Conservation (phyloP, 352 stramenopile species). For the Plasmopara halstedii region DNA sequence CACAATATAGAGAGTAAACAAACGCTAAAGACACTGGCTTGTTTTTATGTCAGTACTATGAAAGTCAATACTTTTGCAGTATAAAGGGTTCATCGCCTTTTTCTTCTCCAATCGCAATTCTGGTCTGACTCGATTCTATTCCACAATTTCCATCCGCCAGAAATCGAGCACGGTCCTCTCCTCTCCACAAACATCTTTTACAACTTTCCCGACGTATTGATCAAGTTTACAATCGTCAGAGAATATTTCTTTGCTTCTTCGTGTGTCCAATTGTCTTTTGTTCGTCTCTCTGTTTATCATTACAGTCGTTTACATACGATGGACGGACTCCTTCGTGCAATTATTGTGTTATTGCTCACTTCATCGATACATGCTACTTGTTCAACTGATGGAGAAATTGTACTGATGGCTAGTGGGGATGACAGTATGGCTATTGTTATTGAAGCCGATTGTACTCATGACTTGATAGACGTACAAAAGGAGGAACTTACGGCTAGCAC, state of each 20-base stretch:
- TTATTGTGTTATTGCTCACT: slow-evolving; percentile 2
- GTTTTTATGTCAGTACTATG: too few relatives aligned
- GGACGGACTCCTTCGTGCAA: neutral
- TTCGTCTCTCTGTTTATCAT: neutral
- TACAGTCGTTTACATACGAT: slow-evolving; percentile 1
- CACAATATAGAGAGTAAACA: too few relatives aligned
- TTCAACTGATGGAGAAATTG: slow-evolving; percentile 28
- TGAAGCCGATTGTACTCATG: slow-evolving; percentile 24
- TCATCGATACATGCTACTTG: slow-evolving; percentile 15
- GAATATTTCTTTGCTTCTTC: slow-evolving; percentile 1
- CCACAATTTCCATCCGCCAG: too few relatives aligned
- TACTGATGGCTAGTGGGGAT: slow-evolving; percentile 29
- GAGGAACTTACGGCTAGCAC: slow-evolving; percentile 30
- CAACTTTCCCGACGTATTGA: too few relatives aligned
- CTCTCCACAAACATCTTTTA: slow-evolving; percentile 1
- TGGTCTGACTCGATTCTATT: too few relatives aligned
- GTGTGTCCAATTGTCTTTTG: slow-evolving; percentile 4
- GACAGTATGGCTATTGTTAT: slow-evolving; percentile 29
- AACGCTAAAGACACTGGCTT: too few relatives aligned
- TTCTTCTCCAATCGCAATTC: too few relatives aligned
- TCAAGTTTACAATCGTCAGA: too few relatives aligned
- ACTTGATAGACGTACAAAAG: slow-evolving; percentile 23
- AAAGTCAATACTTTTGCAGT: too few relatives aligned
- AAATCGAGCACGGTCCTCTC: neutral
- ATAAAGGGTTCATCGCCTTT: too few relatives aligned